Base-by-base conservation (phyloP, 1,284 basidiomycete species). In the Vanrija sp. region DNA sequence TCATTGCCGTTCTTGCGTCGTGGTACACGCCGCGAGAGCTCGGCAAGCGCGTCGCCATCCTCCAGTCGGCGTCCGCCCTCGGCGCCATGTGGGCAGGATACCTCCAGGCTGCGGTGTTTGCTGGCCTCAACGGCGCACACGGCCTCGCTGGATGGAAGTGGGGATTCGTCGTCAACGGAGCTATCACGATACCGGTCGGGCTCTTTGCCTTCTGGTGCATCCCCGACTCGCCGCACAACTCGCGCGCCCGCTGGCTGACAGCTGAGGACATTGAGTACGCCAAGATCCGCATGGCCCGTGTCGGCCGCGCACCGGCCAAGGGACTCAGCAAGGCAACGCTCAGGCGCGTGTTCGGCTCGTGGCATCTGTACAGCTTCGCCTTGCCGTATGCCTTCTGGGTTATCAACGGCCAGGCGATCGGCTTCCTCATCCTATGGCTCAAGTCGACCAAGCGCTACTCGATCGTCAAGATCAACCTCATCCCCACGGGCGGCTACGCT, bases 201-300 rank as follows among this genome's bases (percentile, higher is more conserved):
- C 41, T 60, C 36, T 55, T 61, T 49, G 63, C 63, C 15, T 54
- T 60, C 59, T 64, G 57, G 45, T 49, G 73, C 54, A 60, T 75
- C 39, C 73, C 73, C 45, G 68, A 74, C 59, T 73, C 73, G 72
- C n/a, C 60, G 62, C 14, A 77, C 74, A 20, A 79, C 78, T 38
- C 66, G 61, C 22, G 31, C 12, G 31, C 31, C 4, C 31, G 31
- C 31, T 52, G 51, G 51, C 66, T 79, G n/a, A 66, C 65, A 9
- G 60, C 62, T 4, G 72, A 76, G 41, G 77, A 79, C 56, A 41
- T 31, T 12, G 31, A 31, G 38, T 31, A 31, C 31, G 31, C 31
- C 31, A 31, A 12, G 31, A 31, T 31, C 31, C 31, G 31, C 10
- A 31, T 31, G 31, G 31, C 31, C 6, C 31, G 31, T 14, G 31